Base-by-base conservation (phyloP, 2,329 filamentous ascomycete species). In the Bretziella fagacearum region DNA sequence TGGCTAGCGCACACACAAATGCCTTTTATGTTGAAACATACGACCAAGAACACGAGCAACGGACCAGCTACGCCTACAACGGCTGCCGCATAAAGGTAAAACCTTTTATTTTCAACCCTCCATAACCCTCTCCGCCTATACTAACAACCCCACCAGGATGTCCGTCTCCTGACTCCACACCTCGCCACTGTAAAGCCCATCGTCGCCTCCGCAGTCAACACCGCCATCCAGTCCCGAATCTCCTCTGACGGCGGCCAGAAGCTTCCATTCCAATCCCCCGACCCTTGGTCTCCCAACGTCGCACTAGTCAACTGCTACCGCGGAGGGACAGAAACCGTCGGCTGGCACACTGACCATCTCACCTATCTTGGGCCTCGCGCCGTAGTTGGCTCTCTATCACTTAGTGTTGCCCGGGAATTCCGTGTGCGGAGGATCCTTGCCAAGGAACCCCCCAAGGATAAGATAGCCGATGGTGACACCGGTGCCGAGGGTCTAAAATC, bases 251-350 rank as follows among this genome's bases (percentile, higher is more conserved):
- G 74, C 59, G 93, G 89, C 59, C n/a, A n/a, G n/a, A n/a, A n/a
- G n/a, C 71, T 95, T 23, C 78, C 71, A 54, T 78, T 83, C 54
- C 87, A 95, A 57, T 81, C 79, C 0, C 72, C 84, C 0, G 61
- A 71, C 0, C 63, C 70, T 0, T 96, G 89, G 87, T 66, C 67
- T 6, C 84, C 89, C 7, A 96, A 96, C 57, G 84, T 85, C 0
- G 85, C 87, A 0, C 89, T 95, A 57, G 87, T 93, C 13, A 98
- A 98, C 60, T 93, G 85, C 65, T 98, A 98, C 60, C 69, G 79
- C 55, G 87, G 87, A 0, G 79, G 77, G 0, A 69, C 77, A 8
- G 77, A 96, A 63, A 84, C 71, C 51, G 87, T 96, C 1, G 91
- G 91, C 26, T 96, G 84, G 63, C 91, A 98, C 62, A 79, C 82